Base-by-base conservation (phyloP, 164 flowering plant genomes). In the Annona cherimola region DNA sequence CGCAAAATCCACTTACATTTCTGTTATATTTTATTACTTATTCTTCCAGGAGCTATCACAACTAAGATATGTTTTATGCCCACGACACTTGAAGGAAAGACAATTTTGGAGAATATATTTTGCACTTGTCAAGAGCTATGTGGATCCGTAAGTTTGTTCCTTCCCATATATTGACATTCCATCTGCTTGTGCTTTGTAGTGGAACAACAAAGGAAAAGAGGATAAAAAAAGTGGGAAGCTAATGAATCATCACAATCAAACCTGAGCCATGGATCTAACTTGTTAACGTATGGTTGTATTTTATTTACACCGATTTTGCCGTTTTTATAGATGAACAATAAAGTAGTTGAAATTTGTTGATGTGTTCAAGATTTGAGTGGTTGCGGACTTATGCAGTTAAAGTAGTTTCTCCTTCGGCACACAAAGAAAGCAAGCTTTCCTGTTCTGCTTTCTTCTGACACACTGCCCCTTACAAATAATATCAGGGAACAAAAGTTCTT, bases 31-130 rank as follows among this genome's bases (percentile, higher is more conserved):
- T 50, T 11, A 50, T 50, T 50, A 50, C 57, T 12, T 50, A 8
- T 11, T 26, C 5, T 69, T 83, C 77, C 92, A 93, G 98, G 96
- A 88, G 81, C 84, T 93, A 42, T 89, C 96, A 59, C 87, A 79
- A 79, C 75, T 93, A 64, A 88, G 97, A 80, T 93, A 93, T 81
- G 89, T 84, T 70, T 78, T 93, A 67, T 93, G 98, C 78, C 96
- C 98, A 67, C 87, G 93, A 18, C 54, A 80, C 73, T 86, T 93
- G 98, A 91, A 81, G 76, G 98, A 92, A 67, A 84, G 93, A 79
- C 85, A 86, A 74, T 93, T 93, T 76, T 93, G 98, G 98, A 88
- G 89, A 78, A 88, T 93, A 70, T 93, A 91, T 74, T 93, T 91
- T 73, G 77, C 87, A 59, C 84, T 93, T 54, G 94, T 91, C 63